phyloP scores from a whole-genome alignment of 1,284 basidiomycete genomes.

The Austroboletus rostrupii region DNA sequence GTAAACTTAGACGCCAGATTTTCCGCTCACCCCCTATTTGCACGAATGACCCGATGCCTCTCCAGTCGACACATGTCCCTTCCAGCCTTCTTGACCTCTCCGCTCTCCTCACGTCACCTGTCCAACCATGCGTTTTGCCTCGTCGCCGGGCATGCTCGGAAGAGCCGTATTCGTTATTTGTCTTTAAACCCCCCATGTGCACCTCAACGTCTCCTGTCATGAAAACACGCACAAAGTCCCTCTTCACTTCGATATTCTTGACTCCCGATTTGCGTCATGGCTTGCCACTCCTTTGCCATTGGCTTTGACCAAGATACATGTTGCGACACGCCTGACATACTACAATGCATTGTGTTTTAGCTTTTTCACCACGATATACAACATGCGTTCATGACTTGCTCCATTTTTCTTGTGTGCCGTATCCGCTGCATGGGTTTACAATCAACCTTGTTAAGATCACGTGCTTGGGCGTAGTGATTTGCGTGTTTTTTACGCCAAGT shows the following conservation, averaged over 20 bases:
- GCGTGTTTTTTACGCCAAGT: background rate
- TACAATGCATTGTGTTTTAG: slow-evolving; percentile 35
- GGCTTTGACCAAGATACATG: slow-evolving; percentile 27
- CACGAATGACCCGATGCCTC: slow-evolving; percentile 16
- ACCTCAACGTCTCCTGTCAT: slow-evolving; percentile 12
- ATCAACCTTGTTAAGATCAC: slow-evolving; percentile 17
- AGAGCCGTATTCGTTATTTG: slow-evolving; percentile 24
- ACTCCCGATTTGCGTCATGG: slow-evolving; percentile 21
- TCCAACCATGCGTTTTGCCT: slow-evolving; percentile 10
- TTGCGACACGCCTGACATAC: slow-evolving; percentile 31
- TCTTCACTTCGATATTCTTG: slow-evolving; percentile 31
- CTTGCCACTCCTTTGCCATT: slow-evolving; percentile 17
- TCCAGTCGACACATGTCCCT: slow-evolving; percentile 20
- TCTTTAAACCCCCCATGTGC: slow-evolving; percentile 21
- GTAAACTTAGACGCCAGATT: slow-evolving; percentile 22
- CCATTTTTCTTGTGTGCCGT: slow-evolving; percentile 7
- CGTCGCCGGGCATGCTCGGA: slow-evolving; percentile 12
- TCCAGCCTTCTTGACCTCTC: slow-evolving; percentile 28
- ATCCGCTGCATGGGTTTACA: slow-evolving; percentile 4
- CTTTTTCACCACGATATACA: slow-evolving; percentile 25
- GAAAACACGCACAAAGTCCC: slow-evolving; percentile 25
- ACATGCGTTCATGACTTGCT: slow-evolving; percentile 26
- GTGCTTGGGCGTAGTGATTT: slow-evolving; percentile 10
- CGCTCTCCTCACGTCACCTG: slow-evolving; percentile 13
- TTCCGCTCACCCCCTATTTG: slow-evolving; percentile 2